These are phyloP conservation scores for Abrus pulchellus DNA, from an alignment of 306 rosid species.

Conservation along the genomic window DNA sequence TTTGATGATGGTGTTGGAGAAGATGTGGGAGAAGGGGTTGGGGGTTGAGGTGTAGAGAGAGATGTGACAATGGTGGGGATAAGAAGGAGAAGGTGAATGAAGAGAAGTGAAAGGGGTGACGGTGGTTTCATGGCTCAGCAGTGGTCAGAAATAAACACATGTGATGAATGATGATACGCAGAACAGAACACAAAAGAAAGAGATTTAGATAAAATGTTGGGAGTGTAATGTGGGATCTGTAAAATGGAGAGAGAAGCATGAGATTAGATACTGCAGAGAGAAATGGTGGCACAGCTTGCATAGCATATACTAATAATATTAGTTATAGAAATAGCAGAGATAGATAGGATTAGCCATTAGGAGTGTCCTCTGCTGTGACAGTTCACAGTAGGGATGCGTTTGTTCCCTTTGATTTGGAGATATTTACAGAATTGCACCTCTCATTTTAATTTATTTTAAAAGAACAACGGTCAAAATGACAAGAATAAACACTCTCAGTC, in stretches of 20 bases:
- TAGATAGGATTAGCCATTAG: too few species aligned
- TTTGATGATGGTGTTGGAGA: background rate
- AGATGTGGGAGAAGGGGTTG: conserved; percentile 41
- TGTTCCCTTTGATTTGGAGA: conserved; percentile 26
- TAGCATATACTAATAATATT: too few species aligned
- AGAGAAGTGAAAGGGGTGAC: conserved; percentile 28
- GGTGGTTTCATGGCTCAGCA: conserved; percentile 46
- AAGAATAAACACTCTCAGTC: background rate
- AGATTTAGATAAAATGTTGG: background rate
- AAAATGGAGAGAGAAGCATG: too few species aligned
- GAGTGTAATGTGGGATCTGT: too few species aligned
- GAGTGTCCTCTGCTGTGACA: too few species aligned
- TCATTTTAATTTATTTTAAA: background rate
- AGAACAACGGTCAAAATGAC: conserved; percentile 46
- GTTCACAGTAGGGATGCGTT: background rate
- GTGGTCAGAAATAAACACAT: conserved; percentile 21
- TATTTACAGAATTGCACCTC: conserved; percentile 31
- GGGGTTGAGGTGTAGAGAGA: conserved; percentile 38
- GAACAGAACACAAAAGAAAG: background rate
- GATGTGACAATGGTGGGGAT: conserved; percentile 36
- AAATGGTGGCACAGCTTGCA: too few species aligned
- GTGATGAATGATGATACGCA: background rate
- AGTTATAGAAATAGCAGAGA: too few species aligned
- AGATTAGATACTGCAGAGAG: too few species aligned
- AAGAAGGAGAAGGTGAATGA: conserved; percentile 35